phyloP scores from a whole-genome alignment of 805 yeast genomes.

The Starmerella cellae region DNA sequence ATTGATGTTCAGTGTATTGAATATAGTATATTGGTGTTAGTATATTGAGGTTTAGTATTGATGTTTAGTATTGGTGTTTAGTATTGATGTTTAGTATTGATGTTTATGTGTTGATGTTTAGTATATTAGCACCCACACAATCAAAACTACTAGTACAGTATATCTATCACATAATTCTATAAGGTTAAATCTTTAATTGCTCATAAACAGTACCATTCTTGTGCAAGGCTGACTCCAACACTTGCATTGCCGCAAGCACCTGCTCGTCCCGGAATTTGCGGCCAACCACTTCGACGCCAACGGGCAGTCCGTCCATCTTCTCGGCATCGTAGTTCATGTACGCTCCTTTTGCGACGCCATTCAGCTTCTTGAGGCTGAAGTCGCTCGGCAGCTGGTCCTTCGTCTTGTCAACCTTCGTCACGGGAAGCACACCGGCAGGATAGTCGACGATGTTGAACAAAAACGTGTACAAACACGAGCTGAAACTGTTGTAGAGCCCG shows the following conservation, averaged over 20 bases:
- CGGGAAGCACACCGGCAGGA: constrained; percentile 45
- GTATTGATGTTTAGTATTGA: too few species aligned
- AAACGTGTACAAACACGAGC: constrained; percentile 41
- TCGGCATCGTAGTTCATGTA: constrained; percentile 38
- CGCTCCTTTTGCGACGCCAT: constrained; percentile 34
- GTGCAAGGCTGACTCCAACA: constrained; percentile 27
- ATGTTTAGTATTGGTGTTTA: too few species aligned
- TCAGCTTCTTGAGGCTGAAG: constrained; percentile 24
- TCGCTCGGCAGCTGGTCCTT: constrained; percentile 26
- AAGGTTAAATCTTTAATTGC: constrained; percentile 2
- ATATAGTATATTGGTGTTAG: neutral
- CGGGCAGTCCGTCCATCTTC: constrained; percentile 38
- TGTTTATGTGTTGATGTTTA: too few species aligned
- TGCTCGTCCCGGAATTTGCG: constrained; percentile 44
- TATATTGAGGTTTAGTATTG: neutral
- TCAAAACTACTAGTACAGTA: neutral
- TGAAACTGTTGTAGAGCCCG: constrained; percentile 28
- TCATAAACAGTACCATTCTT: constrained; percentile 3
- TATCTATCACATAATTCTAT: neutral
- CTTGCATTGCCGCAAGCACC: constrained; percentile 36
- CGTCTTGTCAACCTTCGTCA: constrained; percentile 38
- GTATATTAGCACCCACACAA: too few species aligned
- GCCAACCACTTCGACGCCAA: constrained; percentile 54
- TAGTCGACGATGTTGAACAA: constrained; percentile 44
- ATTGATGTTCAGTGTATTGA: neutral